phyloP scores from a whole-genome alignment of 2,329 filamentous ascomycete species.

The Pseudocercospora pini-densiflorae region DNA sequence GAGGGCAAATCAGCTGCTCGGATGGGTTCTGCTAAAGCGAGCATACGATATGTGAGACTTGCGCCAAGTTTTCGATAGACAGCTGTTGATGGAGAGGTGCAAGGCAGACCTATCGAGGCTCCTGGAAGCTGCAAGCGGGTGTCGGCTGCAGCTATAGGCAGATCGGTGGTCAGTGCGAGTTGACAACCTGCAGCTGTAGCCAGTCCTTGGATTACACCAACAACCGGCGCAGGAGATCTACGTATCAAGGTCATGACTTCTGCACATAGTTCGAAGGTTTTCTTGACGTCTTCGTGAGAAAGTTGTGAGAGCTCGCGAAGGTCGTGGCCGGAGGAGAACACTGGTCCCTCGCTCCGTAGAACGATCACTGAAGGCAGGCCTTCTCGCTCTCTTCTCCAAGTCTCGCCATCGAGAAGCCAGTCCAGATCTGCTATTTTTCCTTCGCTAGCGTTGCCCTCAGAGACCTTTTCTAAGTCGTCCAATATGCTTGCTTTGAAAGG shows the following conservation, averaged over 20 bases:
- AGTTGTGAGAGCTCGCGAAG: slow-evolving; percentile 24
- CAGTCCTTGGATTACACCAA: slow-evolving; percentile 25
- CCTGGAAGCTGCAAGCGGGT: slow-evolving; percentile 26
- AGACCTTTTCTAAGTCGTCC: slow-evolving; percentile 18
- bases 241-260: slow-evolving; percentile 26
- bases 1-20: slow-evolving; percentile 24
- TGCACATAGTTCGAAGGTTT: slow-evolving; percentile 25
- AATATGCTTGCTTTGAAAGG: slow-evolving; percentile 21
- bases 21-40: slow-evolving; percentile 24
- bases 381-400: slow-evolving; percentile 19
- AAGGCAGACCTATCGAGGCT: slow-evolving; percentile 25
- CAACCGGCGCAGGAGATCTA: slow-evolving; percentile 22
- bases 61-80: slow-evolving; percentile 22
- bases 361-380: slow-evolving; percentile 25
- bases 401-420: slow-evolving; percentile 22
- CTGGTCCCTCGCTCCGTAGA: slow-evolving; percentile 23
- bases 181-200: slow-evolving; percentile 27
- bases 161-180: slow-evolving; percentile 24
- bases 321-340: slow-evolving; percentile 29
- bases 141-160: slow-evolving; percentile 23
- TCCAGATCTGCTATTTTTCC: background rate
- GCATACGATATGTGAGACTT: slow-evolving; percentile 26
- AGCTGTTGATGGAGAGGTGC: slow-evolving; percentile 24
- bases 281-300: slow-evolving; percentile 20
- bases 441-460: slow-evolving; percentile 1